Conservation (phyloP, 495 filamentous ascomycete genomes). For the Neurospora discreta region DNA sequence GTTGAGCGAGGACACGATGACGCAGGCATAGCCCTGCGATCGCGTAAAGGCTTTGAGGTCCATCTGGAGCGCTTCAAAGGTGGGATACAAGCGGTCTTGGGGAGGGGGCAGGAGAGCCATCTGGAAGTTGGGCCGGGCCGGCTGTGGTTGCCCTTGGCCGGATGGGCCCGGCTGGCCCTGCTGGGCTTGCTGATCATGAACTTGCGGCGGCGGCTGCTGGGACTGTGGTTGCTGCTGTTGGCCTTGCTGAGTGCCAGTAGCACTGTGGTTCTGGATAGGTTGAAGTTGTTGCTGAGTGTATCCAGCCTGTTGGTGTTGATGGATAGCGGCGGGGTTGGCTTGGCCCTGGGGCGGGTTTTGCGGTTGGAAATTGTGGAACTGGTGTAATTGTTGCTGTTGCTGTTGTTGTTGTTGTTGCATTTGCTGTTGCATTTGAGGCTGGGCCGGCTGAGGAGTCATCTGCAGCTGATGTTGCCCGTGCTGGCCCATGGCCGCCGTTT, state of each 20-base stretch:
- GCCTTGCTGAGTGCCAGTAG: slow-evolving; percentile 1
- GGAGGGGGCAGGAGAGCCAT: slow-evolving; percentile 24
- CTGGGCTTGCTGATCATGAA: not conserved
- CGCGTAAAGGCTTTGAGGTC: slow-evolving; percentile 22
- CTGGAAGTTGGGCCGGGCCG: slow-evolving; percentile 20
- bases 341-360: slow-evolving; percentile 1
- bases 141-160: not conserved
- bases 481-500: not conserved
- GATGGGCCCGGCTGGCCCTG: not conserved
- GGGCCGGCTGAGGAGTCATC: not conserved
- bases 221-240: slow-evolving; percentile 2
- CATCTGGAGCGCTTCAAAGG: slow-evolving; percentile 13
- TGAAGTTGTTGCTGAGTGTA: slow-evolving; percentile 3
- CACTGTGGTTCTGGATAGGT: slow-evolving; percentile 1
- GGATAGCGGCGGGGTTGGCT: not conserved
- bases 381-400: slow-evolving; percentile 9
- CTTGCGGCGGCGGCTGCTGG: not conserved
- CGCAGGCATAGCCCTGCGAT: slow-evolving; percentile 23
- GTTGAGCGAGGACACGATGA: slow-evolving; percentile 24
- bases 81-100: slow-evolving; percentile 22
- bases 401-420: slow-evolving; percentile 10
- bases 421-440: slow-evolving; percentile 7
- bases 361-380: slow-evolving; percentile 2
- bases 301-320: slow-evolving; percentile 6
- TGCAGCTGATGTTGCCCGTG: slow-evolving; percentile 1